Evolutionary conservation across 139 green algal genomes (phyloP), one percentile per base, ranked within the genome.

Genomic region (Parachlorella kessleri): DNA sequence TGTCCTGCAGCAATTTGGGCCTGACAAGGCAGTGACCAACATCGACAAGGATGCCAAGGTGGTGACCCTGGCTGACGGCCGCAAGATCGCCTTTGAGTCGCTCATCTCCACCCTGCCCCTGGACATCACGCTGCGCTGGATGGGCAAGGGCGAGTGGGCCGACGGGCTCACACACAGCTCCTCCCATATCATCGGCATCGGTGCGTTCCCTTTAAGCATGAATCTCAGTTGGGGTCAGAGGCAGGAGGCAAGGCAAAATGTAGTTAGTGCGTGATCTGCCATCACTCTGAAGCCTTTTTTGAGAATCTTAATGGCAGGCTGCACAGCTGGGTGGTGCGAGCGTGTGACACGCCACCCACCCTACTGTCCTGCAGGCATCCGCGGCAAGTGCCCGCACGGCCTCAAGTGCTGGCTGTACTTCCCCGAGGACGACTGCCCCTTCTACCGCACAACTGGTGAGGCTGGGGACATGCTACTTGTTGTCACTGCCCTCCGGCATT

Each of bases 361-460:
- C n/a, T n/a, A n/a, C n/a, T n/a, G n/a, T n/a, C 14, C 53, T 48
- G 69, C 81, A 87, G 76, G 87, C 63, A 80, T 92, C 26, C 82
- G 89, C 37, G 89, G 89, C 8, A n/a, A 75, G 18, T 88, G 91
- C 85, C 94, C 94, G 4, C 94, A 97, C 70, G 92, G 88, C 83
- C 76, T 76, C 74, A 97, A 97, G 88, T 98, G 93, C 93, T 98
- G 94, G 94, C 90, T 98, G 38, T 98, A 98, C 87, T 98, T 93
- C 83, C 94, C 93, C 6, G 94, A 97, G 78, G 85, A 90, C 81
- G 75, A 97, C 88, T 97, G 93, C 90, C 93, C 93, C 75, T 98
- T 94, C 85, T 98, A 98, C 91, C 88, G 94, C 55, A 85, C 83
- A 65, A 98, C 94, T 9, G 48, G 48, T 59, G 21, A n/a, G n/a